Conservation (phyloP, 306 rosid genomes). For the Dalbergia cochinchinensis region DNA sequence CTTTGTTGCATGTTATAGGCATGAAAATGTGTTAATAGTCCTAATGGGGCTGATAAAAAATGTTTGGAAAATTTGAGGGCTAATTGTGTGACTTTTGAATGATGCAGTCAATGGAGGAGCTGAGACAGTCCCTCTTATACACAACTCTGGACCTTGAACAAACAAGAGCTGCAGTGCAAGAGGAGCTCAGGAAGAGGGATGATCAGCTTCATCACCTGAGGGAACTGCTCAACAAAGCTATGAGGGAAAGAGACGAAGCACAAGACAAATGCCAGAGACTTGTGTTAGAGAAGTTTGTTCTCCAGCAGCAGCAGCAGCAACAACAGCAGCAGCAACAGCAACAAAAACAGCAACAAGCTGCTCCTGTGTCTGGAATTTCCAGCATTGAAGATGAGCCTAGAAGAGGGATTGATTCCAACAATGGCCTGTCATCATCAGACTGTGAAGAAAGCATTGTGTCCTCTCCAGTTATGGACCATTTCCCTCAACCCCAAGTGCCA, state of each 20-base stretch:
- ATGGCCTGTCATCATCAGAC: conserved; percentile 86
- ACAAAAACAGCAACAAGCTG: conserved; percentile 52
- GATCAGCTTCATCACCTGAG: conserved; percentile 70
- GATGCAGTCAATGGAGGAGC: conserved; percentile 80
- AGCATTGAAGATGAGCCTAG: conserved; percentile 96
- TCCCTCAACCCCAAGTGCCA: conserved; percentile 52
- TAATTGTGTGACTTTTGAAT: conserved; percentile 22
- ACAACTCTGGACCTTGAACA: conserved; percentile 87
- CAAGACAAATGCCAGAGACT: conserved; percentile 75
- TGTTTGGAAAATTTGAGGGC: conserved; percentile 10
- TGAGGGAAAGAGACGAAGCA: conserved; percentile 85
- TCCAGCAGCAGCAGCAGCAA: conserved; percentile 50
- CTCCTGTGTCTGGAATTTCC: conserved; percentile 83
- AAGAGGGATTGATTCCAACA: conserved; percentile 79
- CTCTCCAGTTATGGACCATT: conserved; percentile 69
- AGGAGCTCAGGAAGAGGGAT: conserved; percentile 82
- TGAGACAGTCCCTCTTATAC: conserved; percentile 69
- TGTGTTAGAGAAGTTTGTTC: conserved; percentile 64
- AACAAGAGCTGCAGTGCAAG: conserved; percentile 72
- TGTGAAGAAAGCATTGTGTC: conserved; percentile 99
- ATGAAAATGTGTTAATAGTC: not conserved
- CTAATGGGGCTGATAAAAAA: conserved; percentile 8
- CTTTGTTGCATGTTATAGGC: not conserved
- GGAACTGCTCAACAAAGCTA: conserved; percentile 66
- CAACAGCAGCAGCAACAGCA: conserved; percentile 51